Conservation (phyloP, 495 filamentous ascomycete species). For the Penicillium goetzii region DNA sequence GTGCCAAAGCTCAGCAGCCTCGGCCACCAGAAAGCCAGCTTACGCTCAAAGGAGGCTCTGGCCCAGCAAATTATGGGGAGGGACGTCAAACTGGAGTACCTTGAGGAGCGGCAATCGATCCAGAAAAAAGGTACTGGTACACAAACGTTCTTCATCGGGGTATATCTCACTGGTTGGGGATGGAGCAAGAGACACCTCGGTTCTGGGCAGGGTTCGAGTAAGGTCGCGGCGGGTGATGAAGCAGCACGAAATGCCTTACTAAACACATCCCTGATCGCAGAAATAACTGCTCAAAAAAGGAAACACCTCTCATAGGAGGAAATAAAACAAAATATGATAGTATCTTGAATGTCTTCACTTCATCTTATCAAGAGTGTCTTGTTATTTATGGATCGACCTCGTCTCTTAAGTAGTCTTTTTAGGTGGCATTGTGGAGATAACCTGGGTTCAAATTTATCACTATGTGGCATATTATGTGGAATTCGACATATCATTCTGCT, state of each 20-base stretch:
- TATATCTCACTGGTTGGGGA: conserved; percentile 75
- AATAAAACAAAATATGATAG: too few species aligned
- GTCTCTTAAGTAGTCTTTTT: background rate
- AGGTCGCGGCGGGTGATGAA: conserved; percentile 71
- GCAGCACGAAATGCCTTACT: conserved; percentile 70
- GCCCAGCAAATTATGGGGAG: conserved; percentile 58
- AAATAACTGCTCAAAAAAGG: conserved; percentile 39
- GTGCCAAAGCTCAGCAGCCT: conserved; percentile 43
- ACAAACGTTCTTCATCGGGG: conserved; percentile 67
- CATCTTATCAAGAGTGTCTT: background rate
- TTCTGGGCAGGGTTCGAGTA: conserved; percentile 67
- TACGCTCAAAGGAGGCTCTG: conserved; percentile 58
- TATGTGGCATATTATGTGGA: background rate
- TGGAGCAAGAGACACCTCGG: conserved; percentile 67
- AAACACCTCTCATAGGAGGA: background rate
- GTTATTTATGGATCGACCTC: background rate
- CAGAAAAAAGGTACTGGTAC: conserved; percentile 58
- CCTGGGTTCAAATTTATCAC: background rate
- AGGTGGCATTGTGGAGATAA: background rate
- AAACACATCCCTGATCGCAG: conserved; percentile 60
- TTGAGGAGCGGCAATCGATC: conserved; percentile 54
- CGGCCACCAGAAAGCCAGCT: conserved; percentile 41
- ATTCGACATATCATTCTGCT: background rate
- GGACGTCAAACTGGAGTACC: conserved; percentile 68
- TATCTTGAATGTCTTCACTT: too few species aligned